phyloP scores from a whole-genome alignment of 1,284 basidiomycete species.

The Ustilago nuda region DNA sequence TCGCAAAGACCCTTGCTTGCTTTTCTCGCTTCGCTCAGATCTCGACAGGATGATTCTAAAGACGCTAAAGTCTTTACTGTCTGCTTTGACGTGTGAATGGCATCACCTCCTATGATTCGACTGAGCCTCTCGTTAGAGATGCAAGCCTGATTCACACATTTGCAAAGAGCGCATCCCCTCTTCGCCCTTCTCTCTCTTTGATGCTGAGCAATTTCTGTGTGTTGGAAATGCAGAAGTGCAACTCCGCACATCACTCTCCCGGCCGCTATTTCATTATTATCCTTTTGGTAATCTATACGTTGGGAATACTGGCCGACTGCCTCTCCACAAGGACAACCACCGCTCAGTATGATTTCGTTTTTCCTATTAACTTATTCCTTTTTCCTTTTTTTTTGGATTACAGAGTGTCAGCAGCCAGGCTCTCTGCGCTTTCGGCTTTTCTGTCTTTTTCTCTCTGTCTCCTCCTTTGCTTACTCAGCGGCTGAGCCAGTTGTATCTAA shows the following conservation, averaged over 20 bases:
- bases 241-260: not conserved
- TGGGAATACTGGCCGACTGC: not conserved
- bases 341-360: slow-evolving; percentile 5
- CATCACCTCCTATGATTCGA: not conserved
- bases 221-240: not conserved
- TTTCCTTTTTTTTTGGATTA: too few species aligned
- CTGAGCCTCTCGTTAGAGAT: not conserved
- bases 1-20: slow-evolving; percentile 1
- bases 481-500: too few species aligned
- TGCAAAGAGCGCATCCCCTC: not conserved
- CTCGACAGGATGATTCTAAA: not conserved
- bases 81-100: not conserved
- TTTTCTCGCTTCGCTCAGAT: not conserved
- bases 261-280: not conserved
- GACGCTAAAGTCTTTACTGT: not conserved
- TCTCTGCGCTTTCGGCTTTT: not conserved
- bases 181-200: not conserved
- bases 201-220: too few species aligned
- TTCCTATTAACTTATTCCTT: not conserved
- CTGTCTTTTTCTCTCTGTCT: not conserved
- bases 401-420: not conserved
- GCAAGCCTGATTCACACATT: slow-evolving; percentile 2
- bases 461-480: too few species aligned
- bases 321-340: slow-evolving; percentile 1
- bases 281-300: not conserved